Base-by-base conservation (phyloP, 768 basidiomycete genomes). In the Boletus rubescentipes region DNA sequence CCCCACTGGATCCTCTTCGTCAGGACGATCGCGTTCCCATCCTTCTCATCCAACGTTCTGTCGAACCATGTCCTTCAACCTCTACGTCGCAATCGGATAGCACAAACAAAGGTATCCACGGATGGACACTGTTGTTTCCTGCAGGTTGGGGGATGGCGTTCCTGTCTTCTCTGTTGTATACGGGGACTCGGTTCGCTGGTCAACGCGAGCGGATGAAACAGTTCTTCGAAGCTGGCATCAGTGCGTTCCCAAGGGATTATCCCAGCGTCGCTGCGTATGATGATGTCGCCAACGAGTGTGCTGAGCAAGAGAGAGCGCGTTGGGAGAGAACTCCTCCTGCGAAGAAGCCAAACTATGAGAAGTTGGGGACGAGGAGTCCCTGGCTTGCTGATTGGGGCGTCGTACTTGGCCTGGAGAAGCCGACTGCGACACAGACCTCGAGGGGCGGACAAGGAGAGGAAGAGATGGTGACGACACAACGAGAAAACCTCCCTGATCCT, bases 101-200 rank as follows among this genome's bases (percentile, higher is more conserved):
- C 2, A 68, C 63, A 10, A 74, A n/a, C n/a, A n/a, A 76, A 58
- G 74, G 78, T 2, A 73, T 93, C 30, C 85, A 93, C 61, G 94
- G 95, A 36, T 97, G 91, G 88, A 93, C 86, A 9, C 73, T 99
- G 9, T 76, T 97, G 42, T 68, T 96, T 31, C 96, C 96, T 4
- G 76, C 83, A 2, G 93, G 92, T 12, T 98, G 94, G 93, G 80
- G 82, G 0, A 96, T 93, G 87, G 79, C 94, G 1, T 93, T 98
- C 72, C 84, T 91, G 57, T 79, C 78, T 37, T 95, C 94, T 3
- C 79, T 99, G 46, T 78, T 79, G 4, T 85, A 84, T 68, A 93
- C 94, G 0, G 88, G 89, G 20, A 91, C 90, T 2, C 86, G 93
- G 8, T 79, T 96, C 16, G 90, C 81, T 6, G 96, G 95, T 2